Evolutionary conservation across 148 eudicot genomes (phyloP), one percentile per base, ranked within the genome.

Genomic region (Diospyros kaki): DNA sequence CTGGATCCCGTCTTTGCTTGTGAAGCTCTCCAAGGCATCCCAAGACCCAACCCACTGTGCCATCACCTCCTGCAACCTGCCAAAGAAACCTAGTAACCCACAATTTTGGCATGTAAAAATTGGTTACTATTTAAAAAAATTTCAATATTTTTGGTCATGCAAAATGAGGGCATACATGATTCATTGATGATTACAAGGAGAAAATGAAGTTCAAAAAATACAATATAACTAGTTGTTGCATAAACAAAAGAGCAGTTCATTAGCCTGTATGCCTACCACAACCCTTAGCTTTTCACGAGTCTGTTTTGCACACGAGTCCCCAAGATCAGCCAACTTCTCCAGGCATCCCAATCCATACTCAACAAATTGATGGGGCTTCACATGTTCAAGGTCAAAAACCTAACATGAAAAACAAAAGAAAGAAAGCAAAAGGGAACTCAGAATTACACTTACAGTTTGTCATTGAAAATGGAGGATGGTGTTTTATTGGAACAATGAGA

Each of bases 41-140:
- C 13, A 93, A 87, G 58, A 91, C 87, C 98, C 96, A 93, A 12
- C 98, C 98, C 50, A 91, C 96, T 28, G 96, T 88, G 53, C 98
- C 98, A 81, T 93, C 98, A 80, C 98, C 97, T 28, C 98, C 97
- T 28, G 98, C 98, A 56, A 89, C 97, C 98, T 93, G 84, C 72
- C 76, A 78, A 77, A 56, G 18, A 46, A 41, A 48, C 40, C 56
- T 43, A 52, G 61, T 17, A 58, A 48, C 41, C 56, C 46, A 8
- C 43, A 51, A 41, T 38, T 38, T 61, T 64, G 11, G 38, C 42
- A 44, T 41, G 50, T 52, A 60, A 44, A 15, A 42, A 5, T 53
- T 46, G n/a, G 58, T 4, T 12, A 9, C 28, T 28, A 28, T 28
- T 28, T 28, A 28, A 28, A 28, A 28, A 28, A 0, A 0, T 28